These are phyloP conservation scores for Polygonum maritimum DNA, from an alignment of 148 eudicot species.

Conservation along the genomic window DNA sequence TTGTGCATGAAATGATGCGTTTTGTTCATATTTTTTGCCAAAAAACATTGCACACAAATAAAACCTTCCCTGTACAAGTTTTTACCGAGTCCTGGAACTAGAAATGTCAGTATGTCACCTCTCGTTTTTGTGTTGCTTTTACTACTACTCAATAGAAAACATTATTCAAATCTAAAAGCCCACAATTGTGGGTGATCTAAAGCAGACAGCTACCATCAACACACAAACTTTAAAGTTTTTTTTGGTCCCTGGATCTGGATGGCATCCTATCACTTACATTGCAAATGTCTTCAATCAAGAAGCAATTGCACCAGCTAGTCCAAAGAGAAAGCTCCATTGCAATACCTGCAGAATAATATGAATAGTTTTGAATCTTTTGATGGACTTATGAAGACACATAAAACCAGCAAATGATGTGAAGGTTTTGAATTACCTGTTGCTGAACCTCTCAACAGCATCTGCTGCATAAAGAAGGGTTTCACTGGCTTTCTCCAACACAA, in stretches of 20 bases:
- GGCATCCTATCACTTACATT: not conserved
- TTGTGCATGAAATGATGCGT: no score
- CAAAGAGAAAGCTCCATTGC: constrained; percentile 58
- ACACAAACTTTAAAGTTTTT: no score
- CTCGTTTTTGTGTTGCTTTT: not conserved
- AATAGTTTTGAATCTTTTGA: not conserved
- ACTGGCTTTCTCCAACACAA: constrained; percentile 84
- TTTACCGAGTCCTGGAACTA: no score
- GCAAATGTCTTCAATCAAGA: not conserved
- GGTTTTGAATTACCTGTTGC: constrained; percentile 48
- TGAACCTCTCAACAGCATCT: constrained; percentile 83
- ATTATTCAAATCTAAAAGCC: constrained; percentile 14
- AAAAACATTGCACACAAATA: no score
- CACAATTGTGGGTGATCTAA: constrained; percentile 38
- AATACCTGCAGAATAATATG: constrained; percentile 38
- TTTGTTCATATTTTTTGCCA: no score
- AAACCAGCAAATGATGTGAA: not conserved
- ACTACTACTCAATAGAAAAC: no score
- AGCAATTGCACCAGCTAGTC: constrained; percentile 21
- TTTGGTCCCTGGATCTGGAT: not conserved
- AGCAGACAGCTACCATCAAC: no score
- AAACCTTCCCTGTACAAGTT: no score
- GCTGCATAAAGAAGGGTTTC: constrained; percentile 95
- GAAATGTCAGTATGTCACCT: no score
- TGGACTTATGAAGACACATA: not conserved